Evolutionary conservation across 2,329 filamentous ascomycete species (phyloP), one percentile per base, ranked within the genome.

Genomic region (Dendryphion nanum): DNA sequence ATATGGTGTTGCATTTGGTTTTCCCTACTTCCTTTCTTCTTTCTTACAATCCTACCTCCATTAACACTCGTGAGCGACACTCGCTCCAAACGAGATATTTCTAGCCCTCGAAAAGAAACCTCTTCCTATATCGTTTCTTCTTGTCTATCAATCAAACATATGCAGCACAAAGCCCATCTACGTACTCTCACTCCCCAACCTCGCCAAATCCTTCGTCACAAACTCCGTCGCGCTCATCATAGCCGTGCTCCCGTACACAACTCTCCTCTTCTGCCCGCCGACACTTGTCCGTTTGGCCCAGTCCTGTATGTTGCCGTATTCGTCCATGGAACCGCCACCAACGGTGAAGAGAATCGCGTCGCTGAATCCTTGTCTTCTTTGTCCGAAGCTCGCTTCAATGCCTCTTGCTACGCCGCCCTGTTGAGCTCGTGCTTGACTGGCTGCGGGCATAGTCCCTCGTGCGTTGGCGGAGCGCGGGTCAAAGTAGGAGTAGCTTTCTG

Each of bases 291-390:
- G 78, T 64, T 81, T 82, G 4, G 91, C 89, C 93, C 93, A 98
- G 61, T 97, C 93, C 63, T 95, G 89, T 62, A 98, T 65, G 66
- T 98, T 98, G 15, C 90, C 91, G 63, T 97, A 98, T 65, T 98
- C 93, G 54, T 98, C 93, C 87, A 98, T 97, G 62, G 89, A 96
- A 29, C 93, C 93, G 32, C 94, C 93, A 4, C 93, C 93, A 3
- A 69, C 89, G 0, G 88, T 91, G 61, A 96, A 95, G n/a, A 95
- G 88, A 38, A 95, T 84, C 1, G 89, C 87, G 57, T 95, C 90
- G 33, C 81, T 86, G 66, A 91, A 96, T 0, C 88, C 89, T 58
- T 95, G 90, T 38, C 91, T 75, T 43, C 89, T 74, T 67, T 97
- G 91, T 2, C 91, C 93, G 65, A 97, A 97, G 38, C 82, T 94